phyloP scores from a whole-genome alignment of 306 rosid species.

The Prunus davidiana region DNA sequence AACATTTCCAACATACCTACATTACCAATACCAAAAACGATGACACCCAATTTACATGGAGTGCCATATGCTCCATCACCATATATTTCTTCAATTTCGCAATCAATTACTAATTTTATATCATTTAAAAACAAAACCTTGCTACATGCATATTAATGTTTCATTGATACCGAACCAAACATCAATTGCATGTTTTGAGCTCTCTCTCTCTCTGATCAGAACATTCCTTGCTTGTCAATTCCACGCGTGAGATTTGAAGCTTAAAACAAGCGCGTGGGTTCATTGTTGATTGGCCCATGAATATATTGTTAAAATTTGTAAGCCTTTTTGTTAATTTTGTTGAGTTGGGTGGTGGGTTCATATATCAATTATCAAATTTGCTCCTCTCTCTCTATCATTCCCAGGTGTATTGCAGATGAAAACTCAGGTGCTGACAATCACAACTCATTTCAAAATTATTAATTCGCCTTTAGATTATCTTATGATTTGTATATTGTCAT shows the following conservation, averaged over 20 bases:
- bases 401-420: not conserved
- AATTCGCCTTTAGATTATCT: too few relatives aligned
- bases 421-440: not conserved
- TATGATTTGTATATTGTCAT: not conserved
- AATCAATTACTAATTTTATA: not conserved
- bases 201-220: not conserved
- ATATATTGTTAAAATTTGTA: not conserved
- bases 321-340: not conserved
- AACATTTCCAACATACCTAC: not conserved
- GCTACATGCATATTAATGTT: not conserved
- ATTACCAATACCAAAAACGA: not conserved
- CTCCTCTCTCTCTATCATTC: constrained; percentile 6
- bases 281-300: constrained; percentile 2
- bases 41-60: not conserved
- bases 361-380: constrained; percentile 13
- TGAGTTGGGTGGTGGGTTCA: constrained; percentile 15
- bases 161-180: not conserved
- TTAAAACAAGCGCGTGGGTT: not conserved
- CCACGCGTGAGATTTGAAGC: not conserved
- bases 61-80: not conserved
- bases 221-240: not conserved
- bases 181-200: not conserved
- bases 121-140: not conserved
- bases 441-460: not conserved
- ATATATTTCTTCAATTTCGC: not conserved